These are phyloP conservation scores for Epithemia pelagica DNA, from an alignment of 108 stramenopile species.

Conservation along the genomic window DNA sequence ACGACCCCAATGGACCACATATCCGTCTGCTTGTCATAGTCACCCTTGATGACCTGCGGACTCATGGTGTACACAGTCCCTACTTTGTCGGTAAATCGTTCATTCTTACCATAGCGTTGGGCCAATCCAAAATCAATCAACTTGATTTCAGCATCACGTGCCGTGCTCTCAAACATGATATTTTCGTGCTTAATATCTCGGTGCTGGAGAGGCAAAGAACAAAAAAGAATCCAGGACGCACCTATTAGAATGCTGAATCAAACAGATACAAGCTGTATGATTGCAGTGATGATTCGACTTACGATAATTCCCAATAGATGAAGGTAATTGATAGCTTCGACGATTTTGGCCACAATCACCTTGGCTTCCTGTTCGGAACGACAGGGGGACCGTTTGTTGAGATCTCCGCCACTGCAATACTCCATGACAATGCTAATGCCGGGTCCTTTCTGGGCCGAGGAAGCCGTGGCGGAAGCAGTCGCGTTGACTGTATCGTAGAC, in stretches of 20 bases:
- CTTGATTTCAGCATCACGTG: conserved; percentile 33
- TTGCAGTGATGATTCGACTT: neutral
- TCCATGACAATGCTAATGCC: conserved; percentile 54
- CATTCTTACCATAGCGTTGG: neutral
- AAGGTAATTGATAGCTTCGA: conserved; percentile 47
- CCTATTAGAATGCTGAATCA: no score
- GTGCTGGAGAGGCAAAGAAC: conserved; percentile 27
- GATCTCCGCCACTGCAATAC: conserved; percentile 69
- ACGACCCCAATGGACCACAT: conserved; percentile 72
- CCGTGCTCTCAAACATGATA: conserved; percentile 65
- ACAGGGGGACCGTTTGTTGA: conserved; percentile 37
- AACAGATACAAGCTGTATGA: neutral
- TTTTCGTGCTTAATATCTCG: conserved; percentile 84
- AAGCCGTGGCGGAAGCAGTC: no score
- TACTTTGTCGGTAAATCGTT: conserved; percentile 26
- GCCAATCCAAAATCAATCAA: conserved; percentile 84
- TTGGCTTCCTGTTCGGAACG: conserved; percentile 70
- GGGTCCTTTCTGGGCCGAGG: no score
- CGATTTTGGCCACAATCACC: conserved; percentile 40
- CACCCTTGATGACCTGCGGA: conserved; percentile 64
- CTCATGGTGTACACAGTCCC: conserved; percentile 80
- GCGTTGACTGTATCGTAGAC: conserved; percentile 47
- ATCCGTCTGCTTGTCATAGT: conserved; percentile 73
- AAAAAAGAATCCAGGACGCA: neutral
- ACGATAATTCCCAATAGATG: conserved; percentile 38